A percentile compares a stretch with the other conserved stretches of the same genome.
Evolutionary conservation across 768 basidiomycete genomes (phyloP).

Genomic region (Mrakia frigida): DNA sequence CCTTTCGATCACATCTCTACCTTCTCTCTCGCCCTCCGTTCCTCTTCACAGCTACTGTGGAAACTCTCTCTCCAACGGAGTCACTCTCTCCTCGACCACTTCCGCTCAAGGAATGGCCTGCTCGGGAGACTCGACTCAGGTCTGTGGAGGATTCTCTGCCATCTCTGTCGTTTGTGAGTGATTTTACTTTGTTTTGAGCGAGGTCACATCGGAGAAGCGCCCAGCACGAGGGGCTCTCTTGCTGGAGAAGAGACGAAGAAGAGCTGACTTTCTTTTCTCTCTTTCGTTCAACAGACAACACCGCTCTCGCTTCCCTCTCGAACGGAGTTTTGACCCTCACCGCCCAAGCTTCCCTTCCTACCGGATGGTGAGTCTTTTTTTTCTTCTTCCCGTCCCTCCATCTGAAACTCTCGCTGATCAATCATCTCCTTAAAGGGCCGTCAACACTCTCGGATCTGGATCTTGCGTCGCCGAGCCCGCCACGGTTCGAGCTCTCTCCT

Average conservation of each 20-base stretch:
- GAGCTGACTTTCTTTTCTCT: neutral
- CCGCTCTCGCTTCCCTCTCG: neutral
- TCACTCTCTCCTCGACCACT: constrained; percentile 10
- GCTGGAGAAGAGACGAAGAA: too few species aligned
- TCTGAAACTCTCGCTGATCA: too few species aligned
- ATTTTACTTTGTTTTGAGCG: neutral
- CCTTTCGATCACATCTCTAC: neutral
- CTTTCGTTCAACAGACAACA: neutral
- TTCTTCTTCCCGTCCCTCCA: too few species aligned
- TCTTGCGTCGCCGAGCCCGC: too few species aligned
- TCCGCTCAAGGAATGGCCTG: constrained; percentile 20
- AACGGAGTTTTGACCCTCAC: neutral
- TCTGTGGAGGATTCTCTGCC: constrained; percentile 21
- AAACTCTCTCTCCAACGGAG: constrained; percentile 10
- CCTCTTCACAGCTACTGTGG: constrained; percentile 2
- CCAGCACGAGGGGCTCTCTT: too few species aligned
- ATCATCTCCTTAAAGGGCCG: too few species aligned
- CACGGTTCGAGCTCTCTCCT: too few species aligned
- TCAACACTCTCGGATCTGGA: too few species aligned
- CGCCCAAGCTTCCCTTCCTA: neutral
- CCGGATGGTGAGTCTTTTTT: neutral
- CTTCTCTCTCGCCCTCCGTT: neutral
- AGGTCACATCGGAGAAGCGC: too few species aligned
- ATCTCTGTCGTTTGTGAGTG: neutral
- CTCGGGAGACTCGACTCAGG: neutral